Evolutionary conservation across 345 rosid species (phyloP), one percentile per base, ranked within the genome.

Genomic region (Acer yangbiense): DNA sequence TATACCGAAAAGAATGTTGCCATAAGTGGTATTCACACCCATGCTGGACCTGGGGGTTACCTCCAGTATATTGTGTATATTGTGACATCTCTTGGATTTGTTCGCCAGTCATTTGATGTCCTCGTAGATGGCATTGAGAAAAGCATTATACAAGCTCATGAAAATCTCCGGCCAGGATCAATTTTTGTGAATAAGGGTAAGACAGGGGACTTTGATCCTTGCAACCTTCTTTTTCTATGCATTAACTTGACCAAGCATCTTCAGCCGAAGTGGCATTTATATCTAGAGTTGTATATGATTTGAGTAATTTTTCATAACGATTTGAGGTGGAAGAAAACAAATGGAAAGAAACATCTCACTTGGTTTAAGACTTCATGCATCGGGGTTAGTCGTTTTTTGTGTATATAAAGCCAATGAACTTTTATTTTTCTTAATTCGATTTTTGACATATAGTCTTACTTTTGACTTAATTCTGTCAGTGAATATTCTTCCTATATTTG

Each of bases 21-120:
- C 48, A 94, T 96, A 66, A 94, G 95, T 79, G 99, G 99, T 68
- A 90, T 94, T 83, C 99, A 94, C 78, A 92, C 98, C 4, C 99
- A 96, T 88, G 89, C 99, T 12, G 99, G 99, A 71, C 98, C 99
- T 14, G 99, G 98, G 58, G 99, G 98, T 20, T 96, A 92, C 82
- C 97, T 96, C 71, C 99, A 96, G 82, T 96, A 96, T 78, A 88
- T 94, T 76, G 90, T 87, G 50, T 96, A 96, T 85, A 86, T 91
- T 9, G 85, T 96, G 39, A 94, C 99, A 64, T 96, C 99, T 52
- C 91, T 96, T 71, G 99, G 99, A 61, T 96, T 94, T 81, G 98
- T 96, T 71, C 91, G 90, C 25, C 97, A 94, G 85, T 96, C 98
- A 27, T 96, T 96, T 86, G 98, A 94, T 88, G 95, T 78, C 46